A percentile compares a stretch with the other conserved stretches of the same genome.
phyloP scores from a whole-genome alignment of 75 land plant species.

The Picea sitchensis region DNA sequence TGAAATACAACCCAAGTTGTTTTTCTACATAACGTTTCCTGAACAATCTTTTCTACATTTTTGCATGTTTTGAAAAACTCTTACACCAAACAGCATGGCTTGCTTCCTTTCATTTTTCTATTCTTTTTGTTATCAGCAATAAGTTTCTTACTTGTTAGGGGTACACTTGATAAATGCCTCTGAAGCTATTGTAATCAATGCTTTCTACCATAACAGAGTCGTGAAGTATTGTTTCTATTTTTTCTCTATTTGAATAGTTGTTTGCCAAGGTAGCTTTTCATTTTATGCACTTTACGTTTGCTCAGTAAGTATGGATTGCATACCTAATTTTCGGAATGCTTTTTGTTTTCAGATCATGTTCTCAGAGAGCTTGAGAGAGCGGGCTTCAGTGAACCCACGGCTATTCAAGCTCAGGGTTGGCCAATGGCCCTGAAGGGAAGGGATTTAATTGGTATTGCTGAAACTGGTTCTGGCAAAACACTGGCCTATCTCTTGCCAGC shows the following conservation, averaged over 20 bases:
- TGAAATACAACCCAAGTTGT: no score
- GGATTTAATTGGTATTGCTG: conserved; percentile 92
- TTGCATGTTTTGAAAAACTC: no score
- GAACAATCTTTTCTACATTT: no score
- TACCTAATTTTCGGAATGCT: neutral
- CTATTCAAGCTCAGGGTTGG: conserved; percentile 99
- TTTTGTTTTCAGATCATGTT: conserved; percentile 55
- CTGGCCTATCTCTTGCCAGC: conserved; percentile 87
- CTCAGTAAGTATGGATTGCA: neutral
- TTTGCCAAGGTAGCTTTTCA: neutral
- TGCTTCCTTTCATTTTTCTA: neutral
- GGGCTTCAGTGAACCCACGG: conserved; percentile 91
- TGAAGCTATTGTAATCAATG: neutral
- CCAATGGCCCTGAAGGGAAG: conserved; percentile 98
- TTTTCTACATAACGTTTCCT: no score
- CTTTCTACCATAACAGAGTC: neutral
- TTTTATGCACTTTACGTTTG: neutral
- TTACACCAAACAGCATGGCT: neutral
- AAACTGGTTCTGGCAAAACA: conserved; percentile 97
- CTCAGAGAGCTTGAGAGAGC: conserved; percentile 71
- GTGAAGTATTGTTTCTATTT: neutral
- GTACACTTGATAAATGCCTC: no score
- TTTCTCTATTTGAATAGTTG: neutral
- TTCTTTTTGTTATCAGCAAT: no score
- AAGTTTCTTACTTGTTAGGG: no score